Percentiles rank a stretch among this genome's conserved stretches.
phyloP scores from a whole-genome alignment of 2,329 filamentous ascomycete genomes.

The Alternaria hordeiaustralica region DNA sequence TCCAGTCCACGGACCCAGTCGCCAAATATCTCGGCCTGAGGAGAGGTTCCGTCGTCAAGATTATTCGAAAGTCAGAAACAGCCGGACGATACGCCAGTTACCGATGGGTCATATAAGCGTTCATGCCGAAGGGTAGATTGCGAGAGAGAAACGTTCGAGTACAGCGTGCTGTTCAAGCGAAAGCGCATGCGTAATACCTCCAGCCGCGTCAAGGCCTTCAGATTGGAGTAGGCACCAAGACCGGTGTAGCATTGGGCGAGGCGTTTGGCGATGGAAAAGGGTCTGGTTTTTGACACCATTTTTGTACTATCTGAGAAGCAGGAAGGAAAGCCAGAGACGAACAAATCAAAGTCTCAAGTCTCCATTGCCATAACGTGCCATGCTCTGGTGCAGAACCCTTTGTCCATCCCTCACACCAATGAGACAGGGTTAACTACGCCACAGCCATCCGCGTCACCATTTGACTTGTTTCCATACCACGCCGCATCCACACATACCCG shows the following conservation, averaged over 20 bases:
- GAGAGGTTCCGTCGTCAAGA: constrained; percentile 96
- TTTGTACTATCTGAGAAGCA: constrained; percentile 1
- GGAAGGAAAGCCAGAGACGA: neutral
- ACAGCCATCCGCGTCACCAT: neutral
- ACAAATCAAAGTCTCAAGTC: neutral
- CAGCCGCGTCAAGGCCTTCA: neutral
- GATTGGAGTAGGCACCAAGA: constrained; percentile 3
- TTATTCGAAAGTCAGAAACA: constrained; percentile 93
- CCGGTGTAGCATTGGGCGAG: constrained; percentile 33
- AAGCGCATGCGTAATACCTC: neutral
- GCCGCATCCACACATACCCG: neutral
- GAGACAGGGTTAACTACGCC: neutral
- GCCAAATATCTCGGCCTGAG: constrained; percentile 89
- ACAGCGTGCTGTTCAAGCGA: neutral
- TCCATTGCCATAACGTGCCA: neutral
- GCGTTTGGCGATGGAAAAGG: constrained; percentile 37
- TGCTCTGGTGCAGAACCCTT: neutral
- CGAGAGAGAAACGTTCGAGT: neutral
- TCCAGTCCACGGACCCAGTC: constrained; percentile 90
- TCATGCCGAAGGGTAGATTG: neutral
- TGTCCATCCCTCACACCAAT: neutral
- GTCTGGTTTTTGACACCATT: constrained; percentile 12
- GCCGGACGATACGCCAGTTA: constrained; percentile 97
- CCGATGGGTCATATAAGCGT: constrained; percentile 64
- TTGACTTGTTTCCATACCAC: neutral